These are phyloP conservation scores for Aspergillus sp. DNA, from an alignment of 2,329 filamentous ascomycete genomes.

Conservation along the genomic window DNA sequence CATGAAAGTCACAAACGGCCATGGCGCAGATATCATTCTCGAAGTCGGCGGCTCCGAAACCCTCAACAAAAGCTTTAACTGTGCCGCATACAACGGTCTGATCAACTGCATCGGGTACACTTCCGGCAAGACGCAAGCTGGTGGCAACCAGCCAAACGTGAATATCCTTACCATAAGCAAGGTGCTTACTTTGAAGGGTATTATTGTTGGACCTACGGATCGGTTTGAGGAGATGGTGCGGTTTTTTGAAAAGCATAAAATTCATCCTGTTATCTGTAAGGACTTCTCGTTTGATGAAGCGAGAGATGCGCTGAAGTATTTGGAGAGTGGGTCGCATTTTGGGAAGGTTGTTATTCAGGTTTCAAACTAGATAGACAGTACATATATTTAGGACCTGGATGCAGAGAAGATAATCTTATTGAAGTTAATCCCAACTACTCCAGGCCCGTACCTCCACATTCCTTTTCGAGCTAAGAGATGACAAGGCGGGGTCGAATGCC, in stretches of 20 bases:
- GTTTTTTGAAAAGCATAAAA: slow-evolving; percentile 27
- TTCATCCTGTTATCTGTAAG: slow-evolving; percentile 46
- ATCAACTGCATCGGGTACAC: slow-evolving; percentile 45
- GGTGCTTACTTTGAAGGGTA: slow-evolving; percentile 50
- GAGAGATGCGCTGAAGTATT: slow-evolving; percentile 48
- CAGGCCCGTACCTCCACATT: no score
- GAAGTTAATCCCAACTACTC: no score
- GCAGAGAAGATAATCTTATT: no score
- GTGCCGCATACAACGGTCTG: slow-evolving; percentile 40
- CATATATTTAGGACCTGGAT: no score
- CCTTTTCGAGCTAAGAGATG: no score
- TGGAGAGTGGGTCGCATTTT: slow-evolving; percentile 47
- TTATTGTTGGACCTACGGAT: slow-evolving; percentile 57
- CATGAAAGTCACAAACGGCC: slow-evolving; percentile 36
- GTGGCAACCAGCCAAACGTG: slow-evolving; percentile 51
- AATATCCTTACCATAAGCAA: slow-evolving; percentile 50
- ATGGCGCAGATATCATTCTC: slow-evolving; percentile 46
- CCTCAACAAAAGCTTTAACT: slow-evolving; percentile 41
- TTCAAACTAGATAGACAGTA: no score
- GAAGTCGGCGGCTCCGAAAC: slow-evolving; percentile 47
- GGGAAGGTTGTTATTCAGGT: slow-evolving; percentile 48
- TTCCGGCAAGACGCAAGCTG: slow-evolving; percentile 49
- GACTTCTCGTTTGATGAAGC: slow-evolving; percentile 48
- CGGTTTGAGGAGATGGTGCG: slow-evolving; percentile 37
- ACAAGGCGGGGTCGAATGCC: no score